phyloP scores from a whole-genome alignment of 1,284 basidiomycete species.

The Austroboletus olivaceoglutinosus region DNA sequence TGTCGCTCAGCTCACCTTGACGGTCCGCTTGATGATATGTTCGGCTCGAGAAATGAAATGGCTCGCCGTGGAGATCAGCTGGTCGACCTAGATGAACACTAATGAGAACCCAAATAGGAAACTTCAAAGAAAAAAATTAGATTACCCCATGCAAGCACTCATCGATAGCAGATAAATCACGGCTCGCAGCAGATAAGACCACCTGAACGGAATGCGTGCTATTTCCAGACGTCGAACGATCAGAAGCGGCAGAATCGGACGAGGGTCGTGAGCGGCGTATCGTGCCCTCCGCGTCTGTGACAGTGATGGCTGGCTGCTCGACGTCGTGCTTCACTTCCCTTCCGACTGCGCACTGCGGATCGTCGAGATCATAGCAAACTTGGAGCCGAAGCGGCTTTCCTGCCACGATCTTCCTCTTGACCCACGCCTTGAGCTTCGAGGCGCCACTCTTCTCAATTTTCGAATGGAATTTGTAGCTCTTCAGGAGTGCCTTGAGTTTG shows the following conservation, averaged over 20 bases:
- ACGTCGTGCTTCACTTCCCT: conserved; percentile 35
- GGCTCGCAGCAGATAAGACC: conserved; percentile 49
- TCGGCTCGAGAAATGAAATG: conserved; percentile 54
- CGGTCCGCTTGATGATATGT: conserved; percentile 46
- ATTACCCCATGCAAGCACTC: conserved; percentile 35
- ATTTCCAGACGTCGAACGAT: conserved; percentile 9
- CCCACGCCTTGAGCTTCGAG: conserved; percentile 58
- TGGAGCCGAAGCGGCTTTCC: conserved; percentile 38
- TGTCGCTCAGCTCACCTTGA: conserved; percentile 43
- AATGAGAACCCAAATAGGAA: conserved; percentile 14
- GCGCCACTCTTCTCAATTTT: conserved; percentile 38
- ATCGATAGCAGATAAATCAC: conserved; percentile 54
- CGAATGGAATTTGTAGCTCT: conserved; percentile 39
- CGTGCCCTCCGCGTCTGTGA: conserved; percentile 27
- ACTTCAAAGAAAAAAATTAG: conserved; percentile 6
- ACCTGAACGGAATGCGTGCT: conserved; percentile 43
- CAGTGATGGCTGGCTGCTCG: conserved; percentile 20
- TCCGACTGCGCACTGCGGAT: conserved; percentile 39
- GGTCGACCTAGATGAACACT: conserved; percentile 44
- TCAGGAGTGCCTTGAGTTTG: conserved; percentile 37
- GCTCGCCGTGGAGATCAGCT: conserved; percentile 49
- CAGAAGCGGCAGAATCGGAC: conserved; percentile 1
- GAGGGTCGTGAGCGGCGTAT: conserved; percentile 13
- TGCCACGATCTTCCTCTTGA: conserved; percentile 52
- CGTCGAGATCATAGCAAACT: conserved; percentile 37